Conservation (phyloP, 2,329 filamentous ascomycete species). For the Penicillium capsulatum region DNA sequence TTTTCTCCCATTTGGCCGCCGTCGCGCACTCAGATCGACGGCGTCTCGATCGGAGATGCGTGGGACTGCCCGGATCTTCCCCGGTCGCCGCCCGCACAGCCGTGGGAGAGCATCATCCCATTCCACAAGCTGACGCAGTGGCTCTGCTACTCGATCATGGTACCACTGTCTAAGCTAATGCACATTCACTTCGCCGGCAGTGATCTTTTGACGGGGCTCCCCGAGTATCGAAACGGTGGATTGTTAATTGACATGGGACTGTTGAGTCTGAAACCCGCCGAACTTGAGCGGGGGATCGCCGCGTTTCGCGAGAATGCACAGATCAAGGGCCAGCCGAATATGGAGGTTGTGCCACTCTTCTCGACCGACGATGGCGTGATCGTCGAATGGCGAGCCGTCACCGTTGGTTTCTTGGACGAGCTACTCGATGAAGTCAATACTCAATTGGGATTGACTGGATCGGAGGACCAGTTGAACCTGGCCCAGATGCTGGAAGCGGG, state of each 20-base stretch:
- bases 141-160: constrained; percentile 91
- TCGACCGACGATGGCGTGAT: constrained; percentile 70
- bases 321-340: constrained; percentile 65
- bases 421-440: constrained; percentile 66
- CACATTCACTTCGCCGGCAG: constrained; percentile 75
- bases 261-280: constrained; percentile 67
- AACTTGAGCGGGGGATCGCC: constrained; percentile 65
- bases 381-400: constrained; percentile 73
- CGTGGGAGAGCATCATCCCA: constrained; percentile 78
- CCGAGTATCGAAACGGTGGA: constrained; percentile 89
- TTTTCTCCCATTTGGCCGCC: constrained; percentile 83
- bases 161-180: constrained; percentile 78
- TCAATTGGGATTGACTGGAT: constrained; percentile 62
- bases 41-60: constrained; percentile 82
- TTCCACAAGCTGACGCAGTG: constrained; percentile 95
- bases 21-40: constrained; percentile 81
- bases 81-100: constrained; percentile 57
- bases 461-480: constrained; percentile 64
- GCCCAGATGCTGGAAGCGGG: constrained; percentile 92
- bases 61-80: constrained; percentile 89
- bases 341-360: constrained; percentile 72
- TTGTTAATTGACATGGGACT: constrained; percentile 81
- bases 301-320: constrained; percentile 67
- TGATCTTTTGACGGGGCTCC: constrained; percentile 78
- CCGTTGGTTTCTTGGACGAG: constrained; percentile 69